A percentile compares a stretch with the other conserved stretches of the same genome.
phyloP scores from a whole-genome alignment of 768 basidiomycete species.

The Filobasidium floriforme region DNA sequence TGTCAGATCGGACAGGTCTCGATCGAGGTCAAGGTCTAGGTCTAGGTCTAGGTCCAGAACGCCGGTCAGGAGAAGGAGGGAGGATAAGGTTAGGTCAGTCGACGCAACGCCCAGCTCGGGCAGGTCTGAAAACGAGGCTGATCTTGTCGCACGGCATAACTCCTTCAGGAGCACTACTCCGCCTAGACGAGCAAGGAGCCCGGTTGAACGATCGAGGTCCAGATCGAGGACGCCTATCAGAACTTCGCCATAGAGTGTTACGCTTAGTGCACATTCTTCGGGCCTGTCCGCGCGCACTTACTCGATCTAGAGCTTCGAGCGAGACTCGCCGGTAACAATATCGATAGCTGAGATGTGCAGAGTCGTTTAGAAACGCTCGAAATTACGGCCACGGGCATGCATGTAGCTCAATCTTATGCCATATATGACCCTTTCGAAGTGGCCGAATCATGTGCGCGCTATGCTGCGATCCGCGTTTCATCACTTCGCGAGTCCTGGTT shows the following conservation, averaged over 20 bases:
- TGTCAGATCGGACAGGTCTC: background rate
- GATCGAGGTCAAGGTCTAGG: conserved; percentile 3
- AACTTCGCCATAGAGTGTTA: background rate
- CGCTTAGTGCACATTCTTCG: too few relatives aligned
- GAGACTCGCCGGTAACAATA: too few relatives aligned
- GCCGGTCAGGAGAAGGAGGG: conserved; percentile 9
- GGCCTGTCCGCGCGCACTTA: too few relatives aligned
- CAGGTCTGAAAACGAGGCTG: background rate
- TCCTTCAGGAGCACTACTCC: background rate
- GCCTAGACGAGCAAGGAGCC: background rate
- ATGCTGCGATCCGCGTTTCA: too few relatives aligned
- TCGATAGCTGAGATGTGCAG: too few relatives aligned
- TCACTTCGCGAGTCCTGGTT: too few relatives aligned
- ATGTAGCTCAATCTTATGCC: too few relatives aligned
- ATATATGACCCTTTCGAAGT: too few relatives aligned
- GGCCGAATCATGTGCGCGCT: too few relatives aligned
- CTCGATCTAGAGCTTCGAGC: too few relatives aligned
- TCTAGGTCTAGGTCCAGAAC: conserved; percentile 12
- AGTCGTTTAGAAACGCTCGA: too few relatives aligned
- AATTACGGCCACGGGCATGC: too few relatives aligned
- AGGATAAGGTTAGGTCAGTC: background rate
- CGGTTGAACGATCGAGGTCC: background rate
- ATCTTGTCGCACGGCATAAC: background rate
- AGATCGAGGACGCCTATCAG: background rate
- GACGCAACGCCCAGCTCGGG: background rate